Conservation (phyloP, 257 asterid species). For the Echites panduratus region DNA sequence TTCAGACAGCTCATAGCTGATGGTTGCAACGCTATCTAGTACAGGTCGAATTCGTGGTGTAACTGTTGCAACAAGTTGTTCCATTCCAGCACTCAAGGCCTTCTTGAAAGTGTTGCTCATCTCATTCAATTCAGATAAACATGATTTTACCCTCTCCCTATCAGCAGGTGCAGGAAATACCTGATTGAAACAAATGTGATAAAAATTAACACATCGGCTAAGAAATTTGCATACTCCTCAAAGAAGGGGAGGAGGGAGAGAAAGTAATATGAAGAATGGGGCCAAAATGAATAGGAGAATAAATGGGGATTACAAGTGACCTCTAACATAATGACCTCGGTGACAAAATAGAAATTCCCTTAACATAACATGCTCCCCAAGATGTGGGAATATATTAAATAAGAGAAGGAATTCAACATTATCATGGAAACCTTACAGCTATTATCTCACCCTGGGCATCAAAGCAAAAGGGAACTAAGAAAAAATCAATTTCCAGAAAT, state of each 20-base stretch:
- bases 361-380: no score
- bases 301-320: not conserved
- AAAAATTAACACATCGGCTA: not conserved
- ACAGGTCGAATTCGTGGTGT: conserved; percentile 82
- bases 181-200: conserved; percentile 31
- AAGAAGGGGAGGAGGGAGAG: not conserved
- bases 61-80: conserved; percentile 71
- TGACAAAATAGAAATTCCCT: no score
- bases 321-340: no score
- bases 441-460: no score
- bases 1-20: conserved; percentile 86
- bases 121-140: conserved; percentile 82
- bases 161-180: conserved; percentile 77
- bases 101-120: conserved; percentile 79
- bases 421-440: no score
- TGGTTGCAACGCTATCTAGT: conserved; percentile 76
- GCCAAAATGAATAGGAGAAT: not conserved
- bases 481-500: not conserved
- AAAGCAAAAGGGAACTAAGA: not conserved
- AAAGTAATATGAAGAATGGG: not conserved
- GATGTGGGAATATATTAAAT: no score
- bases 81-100: conserved; percentile 62
- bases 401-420: not conserved
- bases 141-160: conserved; percentile 77
- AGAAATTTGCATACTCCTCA: not conserved